Evolutionary conservation across 352 stramenopile genomes (phyloP).

Genomic region (Pythium monospermum): DNA sequence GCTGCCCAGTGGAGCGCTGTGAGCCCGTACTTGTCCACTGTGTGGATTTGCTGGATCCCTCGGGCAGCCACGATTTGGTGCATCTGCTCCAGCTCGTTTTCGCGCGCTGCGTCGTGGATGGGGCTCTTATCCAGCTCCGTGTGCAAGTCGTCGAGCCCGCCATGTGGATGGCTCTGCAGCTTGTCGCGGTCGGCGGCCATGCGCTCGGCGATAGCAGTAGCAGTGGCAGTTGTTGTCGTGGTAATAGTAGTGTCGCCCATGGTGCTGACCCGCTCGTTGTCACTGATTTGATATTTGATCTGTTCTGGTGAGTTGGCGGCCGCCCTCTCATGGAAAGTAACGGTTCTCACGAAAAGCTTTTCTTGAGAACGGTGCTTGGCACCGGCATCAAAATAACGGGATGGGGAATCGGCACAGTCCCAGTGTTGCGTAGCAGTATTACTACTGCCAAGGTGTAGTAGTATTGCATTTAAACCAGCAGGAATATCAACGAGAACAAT

Average conservation of each 20-base stretch:
- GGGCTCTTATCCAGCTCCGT: slow-evolving; percentile 52
- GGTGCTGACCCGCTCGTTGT: background rate
- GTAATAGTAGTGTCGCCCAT: slow-evolving; percentile 26
- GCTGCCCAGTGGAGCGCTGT: slow-evolving; percentile 70
- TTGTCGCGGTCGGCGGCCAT: slow-evolving; percentile 15
- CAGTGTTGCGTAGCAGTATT: too few relatives aligned
- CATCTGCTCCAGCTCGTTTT: slow-evolving; percentile 36
- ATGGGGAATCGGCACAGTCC: too few relatives aligned
- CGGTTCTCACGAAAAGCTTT: too few relatives aligned
- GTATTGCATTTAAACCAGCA: too few relatives aligned
- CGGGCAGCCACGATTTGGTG: slow-evolving; percentile 8
- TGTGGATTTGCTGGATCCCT: slow-evolving; percentile 24
- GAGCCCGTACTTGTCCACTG: slow-evolving; percentile 66
- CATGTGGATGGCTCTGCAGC: slow-evolving; percentile 21
- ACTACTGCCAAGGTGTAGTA: too few relatives aligned
- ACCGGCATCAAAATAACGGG: too few relatives aligned
- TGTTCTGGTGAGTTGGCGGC: too few relatives aligned
- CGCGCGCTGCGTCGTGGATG: slow-evolving; percentile 52
- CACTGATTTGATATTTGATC: too few relatives aligned
- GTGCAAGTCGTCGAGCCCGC: slow-evolving; percentile 63
- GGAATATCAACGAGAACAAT: too few relatives aligned
- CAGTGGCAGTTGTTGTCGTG: too few relatives aligned
- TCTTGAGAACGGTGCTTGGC: too few relatives aligned
- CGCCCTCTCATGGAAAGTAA: too few relatives aligned
- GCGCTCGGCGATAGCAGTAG: slow-evolving; percentile 14